Percentiles rank a stretch among this genome's conserved stretches.
phyloP scores from a whole-genome alignment of 2,329 filamentous ascomycete genomes.

The Colletotrichum plurivorum region DNA sequence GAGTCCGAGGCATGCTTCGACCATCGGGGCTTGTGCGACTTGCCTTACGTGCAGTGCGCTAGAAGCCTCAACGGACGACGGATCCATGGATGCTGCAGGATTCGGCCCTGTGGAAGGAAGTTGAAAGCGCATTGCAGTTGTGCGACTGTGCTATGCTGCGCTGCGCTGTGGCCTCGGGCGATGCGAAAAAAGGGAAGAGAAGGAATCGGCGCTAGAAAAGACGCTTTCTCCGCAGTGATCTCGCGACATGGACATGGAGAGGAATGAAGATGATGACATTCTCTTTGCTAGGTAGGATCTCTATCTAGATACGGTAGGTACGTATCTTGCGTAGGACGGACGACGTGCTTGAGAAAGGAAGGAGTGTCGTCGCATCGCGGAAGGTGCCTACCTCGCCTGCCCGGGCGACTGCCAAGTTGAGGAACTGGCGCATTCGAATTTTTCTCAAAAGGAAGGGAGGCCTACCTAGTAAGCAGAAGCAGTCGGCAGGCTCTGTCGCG shows the following conservation, averaged over 20 bases:
- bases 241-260: background rate
- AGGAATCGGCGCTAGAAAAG: conserved; percentile 19
- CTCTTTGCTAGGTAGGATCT: background rate
- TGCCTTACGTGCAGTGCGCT: background rate
- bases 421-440: background rate
- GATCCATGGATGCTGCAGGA: background rate
- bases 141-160: background rate
- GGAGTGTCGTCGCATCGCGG: background rate
- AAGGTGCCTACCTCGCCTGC: background rate
- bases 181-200: background rate
- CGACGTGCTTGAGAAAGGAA: conserved; percentile 29
- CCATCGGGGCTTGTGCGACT: too few relatives aligned
- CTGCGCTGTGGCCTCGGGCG: background rate
- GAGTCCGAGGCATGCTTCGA: too few relatives aligned
- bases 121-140: background rate
- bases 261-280: conserved; percentile 33
- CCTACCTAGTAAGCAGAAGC: background rate
- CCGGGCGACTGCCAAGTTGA: too few relatives aligned
- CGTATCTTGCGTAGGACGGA: background rate
- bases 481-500: background rate
- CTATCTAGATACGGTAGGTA: too few relatives aligned
- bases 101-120: background rate
- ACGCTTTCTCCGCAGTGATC: conserved; percentile 34
- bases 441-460: background rate
- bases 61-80: background rate